These are phyloP conservation scores for Chimonanthus praecox DNA, from an alignment of 164 flowering plant species.

Conservation along the genomic window DNA sequence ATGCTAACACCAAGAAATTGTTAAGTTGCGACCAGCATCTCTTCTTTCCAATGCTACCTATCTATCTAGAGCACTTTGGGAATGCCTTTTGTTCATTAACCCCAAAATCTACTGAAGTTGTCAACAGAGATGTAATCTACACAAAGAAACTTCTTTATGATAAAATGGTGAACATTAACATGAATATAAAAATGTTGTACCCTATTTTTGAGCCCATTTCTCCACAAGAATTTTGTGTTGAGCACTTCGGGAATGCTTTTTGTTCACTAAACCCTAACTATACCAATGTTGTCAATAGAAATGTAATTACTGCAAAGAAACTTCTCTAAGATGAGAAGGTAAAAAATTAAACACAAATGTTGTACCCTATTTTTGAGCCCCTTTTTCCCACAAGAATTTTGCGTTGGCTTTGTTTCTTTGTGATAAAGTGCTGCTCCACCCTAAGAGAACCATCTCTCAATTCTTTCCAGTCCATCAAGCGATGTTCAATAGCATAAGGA, in stretches of 20 bases:
- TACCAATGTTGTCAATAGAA: too few relatives aligned
- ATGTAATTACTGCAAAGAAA: too few relatives aligned
- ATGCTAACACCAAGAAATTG: too few relatives aligned
- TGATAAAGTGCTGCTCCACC: conserved; percentile 80
- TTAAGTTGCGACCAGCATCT: too few relatives aligned
- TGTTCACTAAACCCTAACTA: too few relatives aligned
- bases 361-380: conserved; percentile 92
- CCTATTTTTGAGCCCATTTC: conserved; percentile 85
- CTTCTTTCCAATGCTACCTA: too few relatives aligned
- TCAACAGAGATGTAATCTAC: too few relatives aligned
- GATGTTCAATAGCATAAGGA: conserved; percentile 80
- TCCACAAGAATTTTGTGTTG: conserved; percentile 86
- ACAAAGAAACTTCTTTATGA: too few relatives aligned
- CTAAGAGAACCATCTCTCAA: conserved; percentile 84
- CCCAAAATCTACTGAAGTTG: too few relatives aligned
- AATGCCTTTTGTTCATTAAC: too few relatives aligned
- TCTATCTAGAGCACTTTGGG: too few relatives aligned
- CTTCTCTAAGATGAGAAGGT: background rate
- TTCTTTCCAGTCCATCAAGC: conserved; percentile 85
- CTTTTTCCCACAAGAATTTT: conserved; percentile 88
- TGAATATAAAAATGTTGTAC: background rate
- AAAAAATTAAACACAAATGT: background rate
- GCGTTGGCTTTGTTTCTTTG: conserved; percentile 71
- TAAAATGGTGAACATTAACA: background rate
- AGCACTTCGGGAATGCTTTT: too few relatives aligned